A percentile compares a stretch with the other conserved stretches of the same genome.
Evolutionary conservation across 2,329 filamentous ascomycete genomes (phyloP).

Genomic region (Venturia aucupariae): DNA sequence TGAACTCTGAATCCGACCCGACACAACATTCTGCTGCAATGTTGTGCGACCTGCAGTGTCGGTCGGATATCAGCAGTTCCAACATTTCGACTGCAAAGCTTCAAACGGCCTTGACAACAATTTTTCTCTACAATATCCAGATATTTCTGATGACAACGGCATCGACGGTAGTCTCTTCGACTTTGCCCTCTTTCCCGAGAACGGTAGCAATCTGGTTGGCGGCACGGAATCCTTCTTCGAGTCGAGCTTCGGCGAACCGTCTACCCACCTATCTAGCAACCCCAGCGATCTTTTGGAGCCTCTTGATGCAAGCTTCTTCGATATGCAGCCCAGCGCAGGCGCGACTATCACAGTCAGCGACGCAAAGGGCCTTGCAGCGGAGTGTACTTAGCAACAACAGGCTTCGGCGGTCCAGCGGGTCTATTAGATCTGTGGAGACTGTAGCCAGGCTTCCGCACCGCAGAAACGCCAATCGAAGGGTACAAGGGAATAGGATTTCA

Average conservation of each 20-base stretch:
- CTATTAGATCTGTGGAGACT: background rate
- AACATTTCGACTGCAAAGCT: slow-evolving; percentile 10
- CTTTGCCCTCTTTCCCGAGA: slow-evolving; percentile 32
- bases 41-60: slow-evolving; percentile 99
- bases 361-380: slow-evolving; percentile 36
- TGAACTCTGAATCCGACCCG: slow-evolving; percentile 64
- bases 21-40: slow-evolving; percentile 99
- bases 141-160: slow-evolving; percentile 22
- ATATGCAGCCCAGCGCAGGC: slow-evolving; percentile 36
- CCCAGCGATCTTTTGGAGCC: slow-evolving; percentile 23
- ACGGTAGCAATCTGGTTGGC: slow-evolving; percentile 24
- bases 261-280: slow-evolving; percentile 24
- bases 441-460: background rate
- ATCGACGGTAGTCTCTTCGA: slow-evolving; percentile 27
- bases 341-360: slow-evolving; percentile 38
- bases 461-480: background rate
- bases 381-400: slow-evolving; percentile 16
- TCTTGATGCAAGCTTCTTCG: slow-evolving; percentile 33
- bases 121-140: slow-evolving; percentile 22
- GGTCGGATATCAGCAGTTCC: slow-evolving; percentile 47
- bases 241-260: slow-evolving; percentile 3
- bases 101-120: slow-evolving; percentile 1
- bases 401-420: background rate
- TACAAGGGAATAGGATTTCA: background rate
- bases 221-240: slow-evolving; percentile 26